Conservation (phyloP, 108 stramenopile species). For the Stephanodiscus minutulus region DNA sequence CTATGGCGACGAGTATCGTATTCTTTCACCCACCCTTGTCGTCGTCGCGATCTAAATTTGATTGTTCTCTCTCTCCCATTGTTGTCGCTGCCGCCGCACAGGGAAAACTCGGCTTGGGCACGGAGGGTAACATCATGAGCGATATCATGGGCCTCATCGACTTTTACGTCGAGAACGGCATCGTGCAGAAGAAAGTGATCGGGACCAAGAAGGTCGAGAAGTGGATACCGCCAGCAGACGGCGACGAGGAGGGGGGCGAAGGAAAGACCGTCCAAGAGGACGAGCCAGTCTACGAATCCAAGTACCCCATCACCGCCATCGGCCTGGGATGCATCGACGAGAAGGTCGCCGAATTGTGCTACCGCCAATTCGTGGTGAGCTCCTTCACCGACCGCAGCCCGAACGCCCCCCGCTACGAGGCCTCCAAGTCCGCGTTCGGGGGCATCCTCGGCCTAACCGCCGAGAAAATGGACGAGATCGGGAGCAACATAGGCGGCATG, state of each 20-base stretch:
- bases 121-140: conserved; percentile 86
- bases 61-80: not conserved
- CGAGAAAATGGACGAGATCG: conserved; percentile 80
- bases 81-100: conserved; percentile 15
- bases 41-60: no score
- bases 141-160: conserved; percentile 88
- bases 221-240: conserved; percentile 33
- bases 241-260: conserved; percentile 58
- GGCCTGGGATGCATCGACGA: conserved; percentile 61
- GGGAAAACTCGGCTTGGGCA: conserved; percentile 81
- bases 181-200: conserved; percentile 67
- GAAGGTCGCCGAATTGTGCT: conserved; percentile 78
- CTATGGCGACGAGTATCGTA: no score
- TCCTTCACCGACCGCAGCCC: conserved; percentile 77
- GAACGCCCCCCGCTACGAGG: conserved; percentile 76
- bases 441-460: conserved; percentile 81
- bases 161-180: conserved; percentile 85
- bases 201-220: conserved; percentile 74
- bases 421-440: conserved; percentile 68
- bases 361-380: conserved; percentile 86
- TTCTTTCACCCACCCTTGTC: no score
- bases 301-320: conserved; percentile 83
- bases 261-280: conserved; percentile 60
- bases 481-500: conserved; percentile 71
- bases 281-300: conserved; percentile 67